Evolutionary conservation across 345 rosid genomes (phyloP), one percentile per base, ranked within the genome.

Genomic region (Erucastrum elatum): DNA sequence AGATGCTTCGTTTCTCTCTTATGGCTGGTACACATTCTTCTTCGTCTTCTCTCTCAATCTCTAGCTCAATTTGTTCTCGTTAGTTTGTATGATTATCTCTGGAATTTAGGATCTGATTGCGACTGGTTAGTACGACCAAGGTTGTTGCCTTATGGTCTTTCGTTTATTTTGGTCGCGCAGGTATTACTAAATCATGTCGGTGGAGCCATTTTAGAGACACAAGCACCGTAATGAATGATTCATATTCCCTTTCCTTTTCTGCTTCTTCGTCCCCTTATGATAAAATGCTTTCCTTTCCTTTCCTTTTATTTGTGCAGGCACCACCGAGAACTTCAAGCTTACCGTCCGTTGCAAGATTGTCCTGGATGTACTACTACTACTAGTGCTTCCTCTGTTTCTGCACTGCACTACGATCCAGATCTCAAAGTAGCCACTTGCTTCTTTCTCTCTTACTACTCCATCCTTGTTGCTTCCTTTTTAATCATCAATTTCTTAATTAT

Each of bases 161-260:
- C 5, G 35, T 30, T 30, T 44, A 16, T 13, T 46, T 13, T 49
- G 55, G 55, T 49, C 16, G 53, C n/a, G 72, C 87, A 91, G 93
- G 88, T 88, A 66, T 9, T 84, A 59, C 64, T 79, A 75, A 81
- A 72, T 78, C 59, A 72, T 70, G 85, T 82, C 25, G 77, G 74
- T 82, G 88, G 88, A 30, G 86, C 84, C 72, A 15, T 66, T 62
- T 65, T 66, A 4, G 82, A 80, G 65, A 27, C 72, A 58, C 80
- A 77, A 65, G 71, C 85, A 65, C 70, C 71, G 96, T 92, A 87
- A 61, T 79, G 44, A 71, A 74, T 85, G 16, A 49, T 49, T 49
- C 53, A 46, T 46, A 15, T 46, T 46, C 67, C 66, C 70, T 49
- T 11, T 8, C 35, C 1, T 66, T 66, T 37, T 68, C 68, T 5